These are phyloP conservation scores for Phytophthora pisi DNA, from an alignment of 352 stramenopile species.

Conservation along the genomic window DNA sequence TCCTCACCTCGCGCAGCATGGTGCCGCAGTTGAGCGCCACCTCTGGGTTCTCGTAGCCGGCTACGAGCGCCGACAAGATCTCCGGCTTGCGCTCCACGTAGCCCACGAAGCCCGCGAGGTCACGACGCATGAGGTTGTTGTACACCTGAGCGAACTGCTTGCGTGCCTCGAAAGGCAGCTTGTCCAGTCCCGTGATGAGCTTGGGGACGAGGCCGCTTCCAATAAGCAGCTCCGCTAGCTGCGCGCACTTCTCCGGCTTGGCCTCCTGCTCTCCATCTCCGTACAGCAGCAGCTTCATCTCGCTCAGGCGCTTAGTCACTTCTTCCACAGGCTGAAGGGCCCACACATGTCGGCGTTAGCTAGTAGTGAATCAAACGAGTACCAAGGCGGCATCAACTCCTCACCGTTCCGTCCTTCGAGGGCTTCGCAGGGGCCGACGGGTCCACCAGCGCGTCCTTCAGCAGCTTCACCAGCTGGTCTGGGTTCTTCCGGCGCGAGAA, in stretches of 20 bases:
- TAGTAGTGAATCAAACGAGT: neutral
- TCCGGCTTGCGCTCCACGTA: constrained; percentile 79
- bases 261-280: constrained; percentile 73
- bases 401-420: constrained; percentile 66
- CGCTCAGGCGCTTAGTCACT: constrained; percentile 81
- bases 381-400: neutral
- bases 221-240: constrained; percentile 81
- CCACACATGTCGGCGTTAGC: constrained; percentile 3
- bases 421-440: constrained; percentile 55
- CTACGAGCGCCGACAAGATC: constrained; percentile 81
- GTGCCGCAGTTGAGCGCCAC: constrained; percentile 90
- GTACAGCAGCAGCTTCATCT: constrained; percentile 39
- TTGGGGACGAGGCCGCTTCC: constrained; percentile 67
- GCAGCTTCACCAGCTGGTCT: constrained; percentile 82
- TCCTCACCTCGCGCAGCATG: constrained; percentile 87
- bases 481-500: constrained; percentile 82
- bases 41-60: constrained; percentile 86
- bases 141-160: constrained; percentile 90
- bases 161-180: constrained; percentile 86
- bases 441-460: constrained; percentile 73
- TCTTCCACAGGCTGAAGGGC: constrained; percentile 44
- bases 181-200: constrained; percentile 69
- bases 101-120: constrained; percentile 79
- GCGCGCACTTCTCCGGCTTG: constrained; percentile 79
- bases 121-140: constrained; percentile 90